These are phyloP conservation scores for Aurifilum marmelostoma DNA, from an alignment of 2,329 filamentous ascomycete genomes.

Conservation along the genomic window DNA sequence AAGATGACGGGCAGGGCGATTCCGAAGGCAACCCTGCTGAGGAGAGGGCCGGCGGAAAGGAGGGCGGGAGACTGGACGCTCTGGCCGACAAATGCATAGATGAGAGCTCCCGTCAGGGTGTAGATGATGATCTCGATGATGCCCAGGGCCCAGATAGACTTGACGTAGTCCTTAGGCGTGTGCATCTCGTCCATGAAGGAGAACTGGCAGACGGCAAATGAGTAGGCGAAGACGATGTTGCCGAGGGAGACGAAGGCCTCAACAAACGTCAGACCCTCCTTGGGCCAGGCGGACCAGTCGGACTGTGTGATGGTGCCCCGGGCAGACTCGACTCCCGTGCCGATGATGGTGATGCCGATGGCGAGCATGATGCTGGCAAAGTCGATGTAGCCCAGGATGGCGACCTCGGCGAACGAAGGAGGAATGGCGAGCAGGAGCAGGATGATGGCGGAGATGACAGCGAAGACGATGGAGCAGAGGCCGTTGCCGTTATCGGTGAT, in stretches of 20 bases:
- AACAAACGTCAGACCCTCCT: constrained; percentile 50
- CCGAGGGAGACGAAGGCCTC: constrained; percentile 63
- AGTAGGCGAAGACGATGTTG: constrained; percentile 75
- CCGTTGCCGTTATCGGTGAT: constrained; percentile 57
- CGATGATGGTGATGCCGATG: constrained; percentile 69
- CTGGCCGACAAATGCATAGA: constrained; percentile 70
- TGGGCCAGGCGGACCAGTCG: constrained; percentile 51
- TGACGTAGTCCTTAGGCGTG: constrained; percentile 49
- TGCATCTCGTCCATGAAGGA: constrained; percentile 60
- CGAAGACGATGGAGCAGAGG: constrained; percentile 49
- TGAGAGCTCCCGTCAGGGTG: constrained; percentile 65
- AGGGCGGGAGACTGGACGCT: constrained; percentile 69
- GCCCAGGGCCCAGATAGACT: constrained; percentile 65
- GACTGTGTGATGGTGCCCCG: constrained; percentile 35
- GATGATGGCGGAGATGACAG: constrained; percentile 50
- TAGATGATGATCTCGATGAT: constrained; percentile 67
- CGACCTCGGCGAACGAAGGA: constrained; percentile 53
- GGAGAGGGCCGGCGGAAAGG: constrained; percentile 60
- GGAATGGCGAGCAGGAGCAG: constrained; percentile 51
- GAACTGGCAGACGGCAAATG: constrained; percentile 57
- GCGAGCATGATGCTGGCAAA: constrained; percentile 67
- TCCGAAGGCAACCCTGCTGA: constrained; percentile 71
- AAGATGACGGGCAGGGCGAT: constrained; percentile 74
- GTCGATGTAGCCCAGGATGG: constrained; percentile 54
- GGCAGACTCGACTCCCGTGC: constrained; percentile 53